These are phyloP conservation scores for Lachnellula hyalina DNA, from an alignment of 2,329 filamentous ascomycete species.

Conservation along the genomic window DNA sequence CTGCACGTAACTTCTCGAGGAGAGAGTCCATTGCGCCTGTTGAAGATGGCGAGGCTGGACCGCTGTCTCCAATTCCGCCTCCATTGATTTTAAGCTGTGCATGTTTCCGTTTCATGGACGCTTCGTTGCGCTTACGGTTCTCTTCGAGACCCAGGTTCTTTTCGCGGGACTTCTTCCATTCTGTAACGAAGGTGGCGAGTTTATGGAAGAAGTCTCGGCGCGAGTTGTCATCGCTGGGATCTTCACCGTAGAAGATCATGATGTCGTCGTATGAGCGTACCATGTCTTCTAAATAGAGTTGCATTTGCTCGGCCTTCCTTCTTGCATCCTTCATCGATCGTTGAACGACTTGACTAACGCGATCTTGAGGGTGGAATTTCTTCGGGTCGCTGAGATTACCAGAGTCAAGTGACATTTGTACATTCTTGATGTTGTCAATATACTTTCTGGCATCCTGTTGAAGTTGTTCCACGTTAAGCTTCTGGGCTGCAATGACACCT, in stretches of 20 bases:
- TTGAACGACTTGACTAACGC: slow-evolving; percentile 86
- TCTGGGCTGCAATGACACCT: slow-evolving; percentile 73
- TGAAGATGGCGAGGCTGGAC: slow-evolving; percentile 60
- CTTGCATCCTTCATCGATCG: slow-evolving; percentile 94
- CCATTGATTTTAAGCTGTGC: slow-evolving; percentile 56
- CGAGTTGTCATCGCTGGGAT: slow-evolving; percentile 85
- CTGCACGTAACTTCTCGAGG: slow-evolving; percentile 88
- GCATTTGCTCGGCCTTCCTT: slow-evolving; percentile 92
- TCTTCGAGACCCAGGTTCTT: slow-evolving; percentile 88
- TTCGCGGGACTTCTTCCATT: slow-evolving; percentile 94
- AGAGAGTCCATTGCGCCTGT: slow-evolving; percentile 95
- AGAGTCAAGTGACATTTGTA: slow-evolving; percentile 85
- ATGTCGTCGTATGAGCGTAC: slow-evolving; percentile 87
- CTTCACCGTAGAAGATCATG: slow-evolving; percentile 94
- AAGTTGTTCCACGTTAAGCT: slow-evolving; percentile 92
- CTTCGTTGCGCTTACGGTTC: slow-evolving; percentile 76
- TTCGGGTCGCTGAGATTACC: slow-evolving; percentile 95
- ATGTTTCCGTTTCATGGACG: slow-evolving; percentile 83
- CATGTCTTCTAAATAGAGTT: slow-evolving; percentile 92
- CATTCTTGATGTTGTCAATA: slow-evolving; percentile 89
- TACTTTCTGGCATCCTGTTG: slow-evolving; percentile 84
- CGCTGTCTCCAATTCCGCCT: slow-evolving; percentile 33
- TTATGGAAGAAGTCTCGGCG: slow-evolving; percentile 93
- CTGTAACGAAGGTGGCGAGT: slow-evolving; percentile 79
- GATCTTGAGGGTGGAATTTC: slow-evolving; percentile 96